These are phyloP conservation scores for Hymenoscyphus fraxineus DNA, from an alignment of 2,329 filamentous ascomycete species.

Conservation along the genomic window DNA sequence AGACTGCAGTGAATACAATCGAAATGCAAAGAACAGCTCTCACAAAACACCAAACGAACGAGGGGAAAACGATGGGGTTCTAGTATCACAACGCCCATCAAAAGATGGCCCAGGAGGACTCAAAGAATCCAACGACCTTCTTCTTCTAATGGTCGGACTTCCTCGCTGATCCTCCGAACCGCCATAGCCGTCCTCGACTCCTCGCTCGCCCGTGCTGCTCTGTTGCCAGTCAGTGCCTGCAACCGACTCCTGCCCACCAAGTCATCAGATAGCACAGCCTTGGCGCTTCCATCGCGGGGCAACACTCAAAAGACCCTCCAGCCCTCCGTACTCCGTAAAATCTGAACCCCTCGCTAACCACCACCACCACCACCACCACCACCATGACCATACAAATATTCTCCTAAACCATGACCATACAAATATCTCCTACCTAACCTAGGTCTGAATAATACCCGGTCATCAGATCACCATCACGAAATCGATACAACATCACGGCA, in stretches of 20 bases:
- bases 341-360: slow-evolving; percentile 2
- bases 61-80: too few species aligned
- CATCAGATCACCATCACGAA: background rate
- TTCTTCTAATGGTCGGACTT: background rate
- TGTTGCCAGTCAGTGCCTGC: too few species aligned
- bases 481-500: background rate
- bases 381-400: background rate
- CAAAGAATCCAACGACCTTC: background rate
- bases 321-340: too few species aligned
- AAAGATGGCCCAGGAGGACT: background rate
- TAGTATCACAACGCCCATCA: too few species aligned
- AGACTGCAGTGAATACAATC: too few species aligned
- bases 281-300: background rate
- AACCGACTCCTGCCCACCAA: background rate
- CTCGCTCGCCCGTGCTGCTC: too few species aligned
- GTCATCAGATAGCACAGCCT: slow-evolving; percentile 2
- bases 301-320: background rate
- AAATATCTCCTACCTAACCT: too few species aligned
- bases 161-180: background rate
- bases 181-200: background rate
- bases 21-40: too few species aligned
- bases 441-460: background rate
- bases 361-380: background rate
- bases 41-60: too few species aligned
- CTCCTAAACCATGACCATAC: background rate